Evolutionary conservation across 805 yeast genomes (phyloP).

Genomic region (Teunomyces funiuensis): DNA sequence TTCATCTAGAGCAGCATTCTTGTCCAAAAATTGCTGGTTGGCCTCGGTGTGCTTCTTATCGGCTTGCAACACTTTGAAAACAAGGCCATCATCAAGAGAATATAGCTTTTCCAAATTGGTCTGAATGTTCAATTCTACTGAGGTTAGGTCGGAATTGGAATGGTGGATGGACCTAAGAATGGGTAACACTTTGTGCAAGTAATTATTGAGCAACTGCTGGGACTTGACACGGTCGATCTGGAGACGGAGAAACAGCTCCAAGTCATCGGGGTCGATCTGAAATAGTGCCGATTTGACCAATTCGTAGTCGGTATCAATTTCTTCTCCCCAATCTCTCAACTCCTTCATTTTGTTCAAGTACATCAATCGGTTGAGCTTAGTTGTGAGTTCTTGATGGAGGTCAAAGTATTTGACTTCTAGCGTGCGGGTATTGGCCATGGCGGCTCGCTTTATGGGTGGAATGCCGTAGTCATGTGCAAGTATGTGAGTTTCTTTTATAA

Average conservation of each 20-base stretch:
- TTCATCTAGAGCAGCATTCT: not conserved
- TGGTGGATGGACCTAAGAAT: slow-evolving; percentile 35
- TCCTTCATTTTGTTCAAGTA: slow-evolving; percentile 27
- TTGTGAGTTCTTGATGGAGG: slow-evolving; percentile 22
- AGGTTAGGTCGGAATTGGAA: slow-evolving; percentile 23
- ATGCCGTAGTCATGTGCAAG: slow-evolving; percentile 36
- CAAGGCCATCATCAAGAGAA: slow-evolving; percentile 9
- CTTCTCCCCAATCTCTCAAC: slow-evolving; percentile 14
- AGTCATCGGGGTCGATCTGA: slow-evolving; percentile 11
- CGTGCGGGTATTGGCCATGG: slow-evolving; percentile 7
- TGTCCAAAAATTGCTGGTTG: not conserved
- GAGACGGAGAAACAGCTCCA: slow-evolving; percentile 17
- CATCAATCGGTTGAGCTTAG: slow-evolving; percentile 26
- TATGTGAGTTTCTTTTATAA: slow-evolving; percentile 20
- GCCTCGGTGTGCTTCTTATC: slow-evolving; percentile 4
- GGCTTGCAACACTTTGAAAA: slow-evolving; percentile 15
- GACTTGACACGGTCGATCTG: slow-evolving; percentile 27
- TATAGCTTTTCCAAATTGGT: slow-evolving; percentile 22
- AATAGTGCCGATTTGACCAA: slow-evolving; percentile 12
- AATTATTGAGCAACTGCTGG: slow-evolving; percentile 21
- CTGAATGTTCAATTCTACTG: slow-evolving; percentile 25
- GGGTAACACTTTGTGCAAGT: slow-evolving; percentile 30
- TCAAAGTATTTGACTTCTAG: slow-evolving; percentile 28
- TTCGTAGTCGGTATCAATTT: slow-evolving; percentile 16
- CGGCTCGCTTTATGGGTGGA: slow-evolving; percentile 16